phyloP scores from a whole-genome alignment of 2,329 filamentous ascomycete species.

The Clathrospora elynae region DNA sequence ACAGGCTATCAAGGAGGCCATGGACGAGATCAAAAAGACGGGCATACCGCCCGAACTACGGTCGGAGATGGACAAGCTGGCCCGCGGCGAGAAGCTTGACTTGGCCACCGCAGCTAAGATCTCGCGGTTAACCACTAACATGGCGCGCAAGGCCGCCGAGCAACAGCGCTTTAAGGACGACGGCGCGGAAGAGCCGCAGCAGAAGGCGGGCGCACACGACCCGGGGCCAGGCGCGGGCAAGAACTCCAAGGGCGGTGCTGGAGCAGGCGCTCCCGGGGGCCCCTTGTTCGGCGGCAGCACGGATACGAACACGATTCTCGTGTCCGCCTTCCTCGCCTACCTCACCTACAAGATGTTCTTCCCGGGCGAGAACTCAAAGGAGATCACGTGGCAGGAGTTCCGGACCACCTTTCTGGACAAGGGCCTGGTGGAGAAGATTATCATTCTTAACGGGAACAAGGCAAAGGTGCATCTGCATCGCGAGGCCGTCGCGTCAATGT shows the following conservation, averaged over 20 bases:
- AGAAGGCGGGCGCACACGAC: slow-evolving; percentile 54
- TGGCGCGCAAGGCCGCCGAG: slow-evolving; percentile 59
- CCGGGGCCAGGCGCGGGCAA: slow-evolving; percentile 49
- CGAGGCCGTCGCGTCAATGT: slow-evolving; percentile 71
- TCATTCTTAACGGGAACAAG: slow-evolving; percentile 74
- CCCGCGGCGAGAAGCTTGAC: slow-evolving; percentile 55
- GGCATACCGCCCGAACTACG: slow-evolving; percentile 73
- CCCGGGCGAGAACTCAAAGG: slow-evolving; percentile 68
- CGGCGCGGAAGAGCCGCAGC: slow-evolving; percentile 40
- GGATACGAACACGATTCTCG: slow-evolving; percentile 61
- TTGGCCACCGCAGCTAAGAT: slow-evolving; percentile 65
- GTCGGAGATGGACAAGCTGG: slow-evolving; percentile 64
- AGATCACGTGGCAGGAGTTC: slow-evolving; percentile 99
- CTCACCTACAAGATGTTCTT: slow-evolving; percentile 66
- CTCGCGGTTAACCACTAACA: slow-evolving; percentile 60
- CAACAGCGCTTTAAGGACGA: slow-evolving; percentile 33
- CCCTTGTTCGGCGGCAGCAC: slow-evolving; percentile 42
- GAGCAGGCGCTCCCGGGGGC: slow-evolving; percentile 14
- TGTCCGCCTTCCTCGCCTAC: slow-evolving; percentile 65
- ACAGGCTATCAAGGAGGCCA: slow-evolving; percentile 62
- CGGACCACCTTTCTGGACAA: slow-evolving; percentile 92
- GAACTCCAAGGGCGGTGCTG: slow-evolving; percentile 36
- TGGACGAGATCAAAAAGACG: slow-evolving; percentile 67
- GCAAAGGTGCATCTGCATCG: slow-evolving; percentile 83
- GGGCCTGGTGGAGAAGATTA: slow-evolving; percentile 90